Evolutionary conservation across 176 grass and related monocot genomes (phyloP).

Genomic region (Carex cristatella): DNA sequence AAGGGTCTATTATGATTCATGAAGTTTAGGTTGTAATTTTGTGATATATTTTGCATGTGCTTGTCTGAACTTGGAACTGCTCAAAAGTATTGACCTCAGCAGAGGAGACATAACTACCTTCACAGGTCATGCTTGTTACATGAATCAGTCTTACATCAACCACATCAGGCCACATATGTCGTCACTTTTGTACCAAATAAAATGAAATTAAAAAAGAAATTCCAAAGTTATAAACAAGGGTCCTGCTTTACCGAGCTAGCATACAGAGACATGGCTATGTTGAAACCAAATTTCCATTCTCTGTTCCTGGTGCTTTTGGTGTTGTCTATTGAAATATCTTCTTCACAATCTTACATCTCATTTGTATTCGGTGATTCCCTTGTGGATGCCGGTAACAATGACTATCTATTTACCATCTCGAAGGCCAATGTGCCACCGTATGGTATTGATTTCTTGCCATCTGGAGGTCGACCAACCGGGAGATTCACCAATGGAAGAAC

Average conservation of each 20-base stretch:
- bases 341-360: slow-evolving; percentile 32
- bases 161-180: neutral
- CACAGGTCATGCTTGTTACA: slow-evolving; percentile 22
- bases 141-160: neutral
- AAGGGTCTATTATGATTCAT: neutral
- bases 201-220: neutral
- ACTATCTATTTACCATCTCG: slow-evolving; percentile 80
- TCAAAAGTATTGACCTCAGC: slow-evolving; percentile 4
- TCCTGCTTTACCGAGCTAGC: neutral
- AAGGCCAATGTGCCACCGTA: slow-evolving; percentile 76
- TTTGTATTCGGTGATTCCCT: slow-evolving; percentile 96
- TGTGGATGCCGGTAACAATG: slow-evolving; percentile 78
- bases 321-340: slow-evolving; percentile 27
- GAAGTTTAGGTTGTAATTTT: slow-evolving; percentile 3
- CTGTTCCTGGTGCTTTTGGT: slow-evolving; percentile 17
- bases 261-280: slow-evolving; percentile 26
- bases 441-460: slow-evolving; percentile 66
- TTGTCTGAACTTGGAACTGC: slow-evolving; percentile 9
- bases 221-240: neutral
- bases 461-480: slow-evolving; percentile 64
- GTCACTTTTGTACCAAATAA: neutral
- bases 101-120: slow-evolving; percentile 18
- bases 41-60: neutral
- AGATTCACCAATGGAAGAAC: slow-evolving; percentile 93
- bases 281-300: slow-evolving; percentile 12